Conservation (phyloP, 2,329 filamentous ascomycete species). For the Hypomyces rosellus region DNA sequence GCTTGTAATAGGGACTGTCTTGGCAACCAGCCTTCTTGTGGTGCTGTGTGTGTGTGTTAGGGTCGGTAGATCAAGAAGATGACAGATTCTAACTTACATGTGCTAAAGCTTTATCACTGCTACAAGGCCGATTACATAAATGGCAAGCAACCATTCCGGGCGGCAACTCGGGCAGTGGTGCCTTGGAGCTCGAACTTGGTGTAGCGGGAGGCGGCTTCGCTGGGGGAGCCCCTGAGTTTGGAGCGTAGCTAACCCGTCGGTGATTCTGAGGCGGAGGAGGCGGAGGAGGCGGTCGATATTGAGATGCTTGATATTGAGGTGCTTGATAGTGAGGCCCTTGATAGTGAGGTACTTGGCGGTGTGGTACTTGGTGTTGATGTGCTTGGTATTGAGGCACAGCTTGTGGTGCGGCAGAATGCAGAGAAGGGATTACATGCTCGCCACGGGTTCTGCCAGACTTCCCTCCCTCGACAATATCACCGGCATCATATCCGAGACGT, state of each 20-base stretch:
- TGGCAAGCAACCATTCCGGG: constrained; percentile 20
- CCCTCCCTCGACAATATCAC: constrained; percentile 38
- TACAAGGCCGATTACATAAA: constrained; percentile 30
- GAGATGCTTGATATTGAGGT: neutral
- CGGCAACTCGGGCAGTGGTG: neutral
- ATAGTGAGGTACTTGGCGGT: neutral
- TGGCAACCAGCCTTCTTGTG: constrained; percentile 7
- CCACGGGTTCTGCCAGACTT: constrained; percentile 16
- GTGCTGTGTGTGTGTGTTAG: constrained; percentile 4
- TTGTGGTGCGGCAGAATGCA: constrained; percentile 11
- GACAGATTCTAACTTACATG: constrained; percentile 21
- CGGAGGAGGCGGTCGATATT: neutral
- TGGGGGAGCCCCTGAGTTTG: too few relatives aligned
- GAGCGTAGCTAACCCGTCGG: too few relatives aligned
- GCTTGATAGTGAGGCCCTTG: neutral
- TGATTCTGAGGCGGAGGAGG: neutral
- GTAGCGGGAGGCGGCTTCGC: too few relatives aligned
- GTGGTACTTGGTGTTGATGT: neutral
- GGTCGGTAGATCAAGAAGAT: neutral
- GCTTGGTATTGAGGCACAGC: constrained; percentile 5
- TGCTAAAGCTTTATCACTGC: constrained; percentile 22
- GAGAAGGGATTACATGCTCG: constrained; percentile 34
- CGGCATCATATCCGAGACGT: constrained; percentile 49
- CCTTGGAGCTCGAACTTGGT: too few relatives aligned
- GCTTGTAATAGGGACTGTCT: too few relatives aligned